These are phyloP conservation scores for Penicillium olsonii DNA, from an alignment of 2,329 filamentous ascomycete genomes.

Conservation along the genomic window DNA sequence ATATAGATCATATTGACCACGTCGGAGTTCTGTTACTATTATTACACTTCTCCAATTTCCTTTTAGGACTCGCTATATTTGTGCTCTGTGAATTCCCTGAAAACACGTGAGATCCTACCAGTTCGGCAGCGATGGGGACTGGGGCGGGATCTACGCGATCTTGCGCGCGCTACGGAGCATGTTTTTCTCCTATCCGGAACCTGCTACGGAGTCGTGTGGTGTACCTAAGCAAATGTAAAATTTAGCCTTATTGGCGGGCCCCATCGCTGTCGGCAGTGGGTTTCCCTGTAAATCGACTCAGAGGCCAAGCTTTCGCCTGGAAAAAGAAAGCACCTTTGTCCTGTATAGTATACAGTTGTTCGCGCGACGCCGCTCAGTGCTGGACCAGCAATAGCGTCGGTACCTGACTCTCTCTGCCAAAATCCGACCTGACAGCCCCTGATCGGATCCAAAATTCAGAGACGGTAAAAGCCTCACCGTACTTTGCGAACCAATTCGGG, in stretches of 20 bases:
- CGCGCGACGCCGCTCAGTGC: no score
- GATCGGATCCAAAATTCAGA: conserved; percentile 1
- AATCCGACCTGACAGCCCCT: conserved; percentile 7
- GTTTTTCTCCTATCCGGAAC: conserved; percentile 2
- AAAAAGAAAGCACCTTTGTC: background rate
- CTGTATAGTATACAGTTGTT: no score
- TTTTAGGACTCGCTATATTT: no score
- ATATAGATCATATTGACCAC: background rate
- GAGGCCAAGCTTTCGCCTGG: conserved; percentile 2
- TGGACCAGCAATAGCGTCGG: background rate
- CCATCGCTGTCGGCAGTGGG: conserved; percentile 5
- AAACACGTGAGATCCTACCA: conserved; percentile 11
- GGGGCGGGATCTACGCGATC: conserved; percentile 9
- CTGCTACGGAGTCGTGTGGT: background rate
- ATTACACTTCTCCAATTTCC: no score
- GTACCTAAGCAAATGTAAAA: conserved; percentile 1
- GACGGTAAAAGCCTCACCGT: conserved; percentile 24
- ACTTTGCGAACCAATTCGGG: conserved; percentile 25
- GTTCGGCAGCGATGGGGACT: conserved; percentile 14
- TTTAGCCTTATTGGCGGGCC: conserved; percentile 3
- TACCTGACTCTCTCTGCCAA: background rate
- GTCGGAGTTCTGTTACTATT: no score
- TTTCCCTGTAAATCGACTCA: background rate
- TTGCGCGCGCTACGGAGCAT: conserved; percentile 12
- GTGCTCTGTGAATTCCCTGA: no score